Evolutionary conservation across 208 protist genomes (phyloP).

Genomic region (Vickermania ingenoplastis): DNA sequence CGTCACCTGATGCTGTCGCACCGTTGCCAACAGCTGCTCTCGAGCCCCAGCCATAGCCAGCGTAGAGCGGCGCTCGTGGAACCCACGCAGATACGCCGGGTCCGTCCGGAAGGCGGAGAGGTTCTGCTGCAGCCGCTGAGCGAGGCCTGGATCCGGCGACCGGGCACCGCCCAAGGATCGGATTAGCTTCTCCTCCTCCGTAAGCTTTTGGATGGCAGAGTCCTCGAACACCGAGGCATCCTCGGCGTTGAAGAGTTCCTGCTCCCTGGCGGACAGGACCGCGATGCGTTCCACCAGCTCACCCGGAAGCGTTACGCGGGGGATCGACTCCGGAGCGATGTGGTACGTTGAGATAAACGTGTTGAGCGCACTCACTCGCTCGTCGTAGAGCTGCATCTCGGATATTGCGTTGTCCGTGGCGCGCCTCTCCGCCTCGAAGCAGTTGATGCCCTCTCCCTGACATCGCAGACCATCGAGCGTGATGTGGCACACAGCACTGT

Average conservation of each 20-base stretch:
- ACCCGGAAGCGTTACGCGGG: constrained; percentile 21
- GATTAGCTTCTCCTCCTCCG: background rate
- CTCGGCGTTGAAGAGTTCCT: constrained; percentile 12
- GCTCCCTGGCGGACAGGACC: constrained; percentile 14
- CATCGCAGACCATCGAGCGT: constrained; percentile 31
- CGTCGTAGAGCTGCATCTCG: constrained; percentile 57
- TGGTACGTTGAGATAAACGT: constrained; percentile 34
- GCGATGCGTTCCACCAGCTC: constrained; percentile 18
- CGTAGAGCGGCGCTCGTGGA: constrained; percentile 48
- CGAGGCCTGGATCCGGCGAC: constrained; percentile 19
- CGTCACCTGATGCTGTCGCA: constrained; percentile 60
- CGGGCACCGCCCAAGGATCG: background rate
- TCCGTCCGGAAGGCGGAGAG: constrained; percentile 24
- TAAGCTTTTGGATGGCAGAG: background rate
- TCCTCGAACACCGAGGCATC: constrained; percentile 3
- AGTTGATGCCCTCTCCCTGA: constrained; percentile 45
- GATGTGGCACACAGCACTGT: constrained; percentile 24
- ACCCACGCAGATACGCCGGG: constrained; percentile 36
- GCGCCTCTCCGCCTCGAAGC: constrained; percentile 62
- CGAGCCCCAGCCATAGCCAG: constrained; percentile 46
- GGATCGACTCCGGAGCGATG: constrained; percentile 28
- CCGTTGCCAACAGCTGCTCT: constrained; percentile 34
- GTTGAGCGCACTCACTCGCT: constrained; percentile 39
- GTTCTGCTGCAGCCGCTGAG: constrained; percentile 17
- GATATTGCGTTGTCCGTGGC: constrained; percentile 37